Percentiles rank a stretch among this genome's conserved stretches.
Conservation (phyloP, 139 green algal species). For the Chlorella sorokiniana region DNA sequence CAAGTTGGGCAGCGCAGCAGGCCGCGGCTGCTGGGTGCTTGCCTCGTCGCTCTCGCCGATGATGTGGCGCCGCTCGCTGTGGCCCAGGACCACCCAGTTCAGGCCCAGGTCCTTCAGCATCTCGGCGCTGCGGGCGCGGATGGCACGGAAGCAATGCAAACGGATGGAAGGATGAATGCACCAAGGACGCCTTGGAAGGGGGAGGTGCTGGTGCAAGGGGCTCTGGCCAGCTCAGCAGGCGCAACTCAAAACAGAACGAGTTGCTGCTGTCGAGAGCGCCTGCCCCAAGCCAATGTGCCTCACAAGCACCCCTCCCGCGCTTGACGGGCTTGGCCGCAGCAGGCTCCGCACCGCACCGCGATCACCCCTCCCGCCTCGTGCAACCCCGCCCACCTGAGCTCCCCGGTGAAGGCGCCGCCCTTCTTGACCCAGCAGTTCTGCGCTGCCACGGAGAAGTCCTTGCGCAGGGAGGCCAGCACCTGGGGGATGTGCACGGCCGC, state of each 20-base stretch:
- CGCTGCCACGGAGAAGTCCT: constrained; percentile 75
- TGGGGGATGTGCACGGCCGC: constrained; percentile 87
- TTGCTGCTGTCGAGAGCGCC: no score
- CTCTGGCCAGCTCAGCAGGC: no score
- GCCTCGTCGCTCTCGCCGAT: constrained; percentile 85
- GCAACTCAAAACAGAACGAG: no score
- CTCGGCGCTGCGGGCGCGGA: constrained; percentile 85
- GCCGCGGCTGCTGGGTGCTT: not conserved
- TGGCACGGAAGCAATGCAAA: no score
- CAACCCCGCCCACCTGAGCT: constrained; percentile 59
- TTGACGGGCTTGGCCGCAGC: not conserved
- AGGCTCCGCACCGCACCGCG: not conserved
- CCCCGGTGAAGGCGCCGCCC: constrained; percentile 93
- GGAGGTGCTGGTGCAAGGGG: no score
- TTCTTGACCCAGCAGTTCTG: constrained; percentile 89
- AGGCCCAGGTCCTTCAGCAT: constrained; percentile 63
- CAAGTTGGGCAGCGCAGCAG: no score
- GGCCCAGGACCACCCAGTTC: constrained; percentile 94
- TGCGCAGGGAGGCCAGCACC: constrained; percentile 62
- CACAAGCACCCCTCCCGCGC: no score
- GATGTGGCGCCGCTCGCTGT: constrained; percentile 91
- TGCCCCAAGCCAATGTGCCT: no score
- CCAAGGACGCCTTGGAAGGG: no score
- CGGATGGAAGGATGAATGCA: no score
- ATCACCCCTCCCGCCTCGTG: not conserved